phyloP scores from a whole-genome alignment of 176 grass and related monocot species.

The Tillandsia leiboldiana region DNA sequence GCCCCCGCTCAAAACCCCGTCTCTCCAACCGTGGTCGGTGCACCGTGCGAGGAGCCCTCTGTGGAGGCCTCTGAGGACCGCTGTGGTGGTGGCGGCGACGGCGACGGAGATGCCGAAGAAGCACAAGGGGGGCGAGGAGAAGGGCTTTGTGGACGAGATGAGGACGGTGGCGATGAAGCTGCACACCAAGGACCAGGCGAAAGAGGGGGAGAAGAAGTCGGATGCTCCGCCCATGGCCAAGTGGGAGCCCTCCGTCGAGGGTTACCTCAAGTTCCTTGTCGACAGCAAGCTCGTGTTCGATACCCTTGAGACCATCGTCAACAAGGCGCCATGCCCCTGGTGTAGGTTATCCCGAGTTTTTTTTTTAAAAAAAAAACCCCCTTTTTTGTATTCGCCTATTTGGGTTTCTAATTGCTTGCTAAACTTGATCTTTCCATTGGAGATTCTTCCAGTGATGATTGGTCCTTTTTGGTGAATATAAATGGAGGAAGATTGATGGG shows the following conservation, averaged over 20 bases:
- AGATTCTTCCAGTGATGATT: no score
- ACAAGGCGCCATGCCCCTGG: constrained; percentile 50
- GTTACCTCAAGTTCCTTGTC: constrained; percentile 84
- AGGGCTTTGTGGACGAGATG: constrained; percentile 93
- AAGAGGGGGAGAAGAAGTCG: constrained; percentile 78
- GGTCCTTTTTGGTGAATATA: no score
- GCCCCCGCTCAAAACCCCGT: background rate
- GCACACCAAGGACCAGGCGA: constrained; percentile 81
- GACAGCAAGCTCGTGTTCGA: constrained; percentile 84
- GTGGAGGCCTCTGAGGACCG: background rate
- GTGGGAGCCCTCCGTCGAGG: constrained; percentile 69
- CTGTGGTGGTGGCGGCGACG: constrained; percentile 10
- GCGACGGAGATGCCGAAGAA: constrained; percentile 43
- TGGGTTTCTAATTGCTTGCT: no score
- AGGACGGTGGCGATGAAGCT: constrained; percentile 71
- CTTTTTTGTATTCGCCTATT: no score
- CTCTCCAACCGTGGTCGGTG: background rate
- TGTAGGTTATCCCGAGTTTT: constrained; percentile 36
- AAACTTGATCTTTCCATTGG: no score
- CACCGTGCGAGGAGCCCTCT: background rate
- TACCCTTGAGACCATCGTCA: constrained; percentile 69
- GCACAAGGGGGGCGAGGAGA: constrained; percentile 25
- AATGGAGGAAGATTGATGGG: no score
- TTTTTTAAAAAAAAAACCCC: background rate
- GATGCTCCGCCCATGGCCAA: constrained; percentile 48